These are phyloP conservation scores for Debaryomyces singareniensis DNA, from an alignment of 1,139 yeast species.

Conservation along the genomic window DNA sequence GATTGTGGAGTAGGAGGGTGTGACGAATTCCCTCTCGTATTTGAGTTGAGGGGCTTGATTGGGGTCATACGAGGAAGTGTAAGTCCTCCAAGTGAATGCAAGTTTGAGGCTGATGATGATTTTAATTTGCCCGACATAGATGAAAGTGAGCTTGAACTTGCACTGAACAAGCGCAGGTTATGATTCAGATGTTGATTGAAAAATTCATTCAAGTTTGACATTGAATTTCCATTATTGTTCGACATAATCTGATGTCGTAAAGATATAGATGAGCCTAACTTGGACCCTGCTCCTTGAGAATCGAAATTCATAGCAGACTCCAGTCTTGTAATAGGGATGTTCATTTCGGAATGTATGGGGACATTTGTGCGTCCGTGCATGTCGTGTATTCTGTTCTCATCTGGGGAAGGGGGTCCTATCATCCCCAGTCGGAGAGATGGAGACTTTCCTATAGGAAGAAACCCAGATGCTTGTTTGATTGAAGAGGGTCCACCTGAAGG, in stretches of 20 bases:
- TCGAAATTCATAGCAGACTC: too few relatives aligned
- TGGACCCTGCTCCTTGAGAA: background rate
- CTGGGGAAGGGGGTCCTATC: background rate
- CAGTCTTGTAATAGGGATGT: background rate
- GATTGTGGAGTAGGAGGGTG: slow-evolving; percentile 7
- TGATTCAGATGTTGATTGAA: slow-evolving; percentile 14
- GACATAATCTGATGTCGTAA: background rate
- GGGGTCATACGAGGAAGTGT: slow-evolving; percentile 36
- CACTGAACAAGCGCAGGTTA: slow-evolving; percentile 13
- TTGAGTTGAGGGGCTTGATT: slow-evolving; percentile 17
- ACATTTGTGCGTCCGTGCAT: too few relatives aligned
- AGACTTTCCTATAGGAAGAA: background rate
- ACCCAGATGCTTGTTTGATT: background rate
- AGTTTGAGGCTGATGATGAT: slow-evolving; percentile 16
- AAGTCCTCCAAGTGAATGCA: slow-evolving; percentile 15
- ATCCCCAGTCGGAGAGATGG: too few relatives aligned
- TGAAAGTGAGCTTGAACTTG: slow-evolving; percentile 19
- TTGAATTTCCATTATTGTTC: slow-evolving; percentile 9
- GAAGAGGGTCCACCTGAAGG: background rate
- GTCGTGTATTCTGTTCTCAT: too few relatives aligned
- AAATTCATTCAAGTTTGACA: slow-evolving; percentile 27
- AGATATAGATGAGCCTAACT: background rate
- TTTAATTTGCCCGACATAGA: slow-evolving; percentile 21
- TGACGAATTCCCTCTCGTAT: slow-evolving; percentile 3
- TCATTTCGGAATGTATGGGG: background rate